Evolutionary conservation across 2,329 filamentous ascomycete species (phyloP).

Genomic region (Rhinocladiella similis): DNA sequence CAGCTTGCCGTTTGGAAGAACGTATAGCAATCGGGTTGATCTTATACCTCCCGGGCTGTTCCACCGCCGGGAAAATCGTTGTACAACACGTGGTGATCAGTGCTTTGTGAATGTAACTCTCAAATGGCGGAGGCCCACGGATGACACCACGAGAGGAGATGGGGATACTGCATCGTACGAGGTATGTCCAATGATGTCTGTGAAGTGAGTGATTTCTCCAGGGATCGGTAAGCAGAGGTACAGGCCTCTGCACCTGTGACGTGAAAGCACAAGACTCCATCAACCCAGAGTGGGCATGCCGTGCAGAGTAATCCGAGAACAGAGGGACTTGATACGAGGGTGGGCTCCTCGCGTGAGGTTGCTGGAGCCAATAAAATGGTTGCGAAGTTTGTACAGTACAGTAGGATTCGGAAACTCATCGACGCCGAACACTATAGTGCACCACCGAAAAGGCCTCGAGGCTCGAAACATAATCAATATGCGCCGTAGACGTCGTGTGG

Average conservation of each 20-base stretch:
- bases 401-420: too few species aligned
- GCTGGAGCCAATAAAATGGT: too few species aligned
- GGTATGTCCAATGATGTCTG: constrained; percentile 11
- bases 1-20: neutral
- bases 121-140: constrained; percentile 18
- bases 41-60: constrained; percentile 10
- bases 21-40: neutral
- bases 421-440: too few species aligned
- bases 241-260: constrained; percentile 11
- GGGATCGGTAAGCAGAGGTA: constrained; percentile 16
- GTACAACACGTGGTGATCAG: constrained; percentile 14
- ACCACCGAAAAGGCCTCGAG: too few species aligned
- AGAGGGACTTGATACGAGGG: neutral
- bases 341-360: too few species aligned
- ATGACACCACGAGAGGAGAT: constrained; percentile 11
- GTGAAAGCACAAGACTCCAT: constrained; percentile 3
- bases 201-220: constrained; percentile 19
- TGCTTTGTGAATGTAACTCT: constrained; percentile 16
- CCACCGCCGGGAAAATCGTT: constrained; percentile 8
- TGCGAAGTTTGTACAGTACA: too few species aligned
- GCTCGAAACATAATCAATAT: too few species aligned
- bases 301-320: neutral
- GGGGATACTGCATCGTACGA: constrained; percentile 4
- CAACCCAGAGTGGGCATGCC: neutral
- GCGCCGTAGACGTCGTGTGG: neutral